Evolutionary conservation across 345 rosid species (phyloP), one percentile per base, ranked within the genome.

Genomic region (Syzygium aqueum): DNA sequence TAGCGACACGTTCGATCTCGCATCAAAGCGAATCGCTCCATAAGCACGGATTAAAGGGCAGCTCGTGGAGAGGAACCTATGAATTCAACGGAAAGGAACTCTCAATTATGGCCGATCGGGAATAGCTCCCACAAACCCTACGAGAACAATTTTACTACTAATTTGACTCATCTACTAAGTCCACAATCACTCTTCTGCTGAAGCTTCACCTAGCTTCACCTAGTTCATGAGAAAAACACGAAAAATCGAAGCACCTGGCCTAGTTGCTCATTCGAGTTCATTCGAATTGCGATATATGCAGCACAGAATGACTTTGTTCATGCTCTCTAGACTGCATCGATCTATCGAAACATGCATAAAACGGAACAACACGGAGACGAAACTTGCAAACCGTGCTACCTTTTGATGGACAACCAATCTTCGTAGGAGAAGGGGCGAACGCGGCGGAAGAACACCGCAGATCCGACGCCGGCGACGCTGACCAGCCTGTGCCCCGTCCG

Each of bases 21-120:
- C 94, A 89, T 97, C 98, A 51, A 97, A 97, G 3, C 97, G 95
- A 30, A 97, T 95, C 5, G 96, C 98, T 33, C 99, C 99, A 51
- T 97, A 97, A 11, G 98, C 98, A 85, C 98, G 98, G 87, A 97
- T 94, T 86, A 97, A 87, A 51, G 97, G 97, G 88, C 94, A 95
- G 78, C 91, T 90, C 3, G 90, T 87, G 17, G 96, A 94, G 50
- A 97, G 89, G 89, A 95, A 97, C 92, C 98, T 96, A 84, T 80
- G 88, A 19, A 30, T 53, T 56, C 0, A 33, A 85, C 0, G 30
- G 43, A 85, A 33, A 8, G 1, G 2, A 84, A 65, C 50, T 51
- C 30, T 78, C 51, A 15, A 87, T 53, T 3, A 67, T 4, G 6
- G 0, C 21, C 82, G 19, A 11, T 10, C 27, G 3, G 0, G 0